phyloP scores from a whole-genome alignment of 1,284 basidiomycete genomes.

The Boletus calvinii region DNA sequence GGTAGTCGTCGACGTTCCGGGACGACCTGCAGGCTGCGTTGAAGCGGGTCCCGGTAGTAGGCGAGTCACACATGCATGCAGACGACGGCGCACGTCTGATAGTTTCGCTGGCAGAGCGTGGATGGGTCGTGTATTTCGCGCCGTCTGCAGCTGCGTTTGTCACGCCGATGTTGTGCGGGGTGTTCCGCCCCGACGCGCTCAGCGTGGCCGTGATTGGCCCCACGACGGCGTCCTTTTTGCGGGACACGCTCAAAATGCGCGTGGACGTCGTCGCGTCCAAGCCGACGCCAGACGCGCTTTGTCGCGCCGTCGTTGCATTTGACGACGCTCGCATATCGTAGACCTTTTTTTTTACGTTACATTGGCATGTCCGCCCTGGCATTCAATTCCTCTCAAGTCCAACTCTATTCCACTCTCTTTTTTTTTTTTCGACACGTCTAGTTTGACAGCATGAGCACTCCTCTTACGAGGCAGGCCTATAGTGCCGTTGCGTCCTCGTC shows the following conservation, averaged over 20 bases:
- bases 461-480: slow-evolving; percentile 27
- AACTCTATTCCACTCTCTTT: slow-evolving; percentile 21
- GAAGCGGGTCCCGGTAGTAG: slow-evolving; percentile 22
- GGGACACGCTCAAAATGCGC: slow-evolving; percentile 41
- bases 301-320: slow-evolving; percentile 35
- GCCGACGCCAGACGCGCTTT: slow-evolving; percentile 55
- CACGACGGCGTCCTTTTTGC: slow-evolving; percentile 57
- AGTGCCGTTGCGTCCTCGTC: slow-evolving; percentile 30
- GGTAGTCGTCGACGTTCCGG: slow-evolving; percentile 52
- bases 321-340: slow-evolving; percentile 14
- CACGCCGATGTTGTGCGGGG: slow-evolving; percentile 47
- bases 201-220: slow-evolving; percentile 65
- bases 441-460: slow-evolving; percentile 25
- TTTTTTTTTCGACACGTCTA: not conserved
- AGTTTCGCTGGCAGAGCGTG: slow-evolving; percentile 35
- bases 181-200: slow-evolving; percentile 39
- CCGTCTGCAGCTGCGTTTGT: slow-evolving; percentile 67
- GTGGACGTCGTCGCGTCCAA: slow-evolving; percentile 56
- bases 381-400: slow-evolving; percentile 5
- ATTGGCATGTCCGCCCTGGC: not conserved
- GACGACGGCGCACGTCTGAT: not conserved
- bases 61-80: slow-evolving; percentile 22
- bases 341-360: slow-evolving; percentile 14
- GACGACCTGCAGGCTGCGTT: slow-evolving; percentile 42
- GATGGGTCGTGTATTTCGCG: slow-evolving; percentile 74